Evolutionary conservation across 495 filamentous ascomycete genomes (phyloP).

Genomic region (Geopyxis carbonaria): DNA sequence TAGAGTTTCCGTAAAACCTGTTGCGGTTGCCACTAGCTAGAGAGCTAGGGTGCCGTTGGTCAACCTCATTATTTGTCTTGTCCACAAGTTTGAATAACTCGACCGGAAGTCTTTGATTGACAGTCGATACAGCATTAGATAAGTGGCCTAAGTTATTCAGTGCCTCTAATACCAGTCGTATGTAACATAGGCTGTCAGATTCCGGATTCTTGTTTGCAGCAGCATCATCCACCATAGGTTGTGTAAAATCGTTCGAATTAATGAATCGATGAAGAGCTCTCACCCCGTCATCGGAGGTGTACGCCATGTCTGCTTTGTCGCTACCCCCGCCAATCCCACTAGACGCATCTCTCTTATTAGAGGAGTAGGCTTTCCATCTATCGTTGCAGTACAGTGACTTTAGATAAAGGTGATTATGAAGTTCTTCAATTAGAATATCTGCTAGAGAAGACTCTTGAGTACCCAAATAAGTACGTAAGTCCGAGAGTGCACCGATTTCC

Average conservation of each 20-base stretch:
- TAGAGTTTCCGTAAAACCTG: slow-evolving; percentile 36
- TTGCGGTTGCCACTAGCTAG: slow-evolving; percentile 28
- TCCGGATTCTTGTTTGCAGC: slow-evolving; percentile 69
- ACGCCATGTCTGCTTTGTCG: neutral
- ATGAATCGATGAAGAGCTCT: slow-evolving; percentile 62
- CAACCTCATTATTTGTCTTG: slow-evolving; percentile 83
- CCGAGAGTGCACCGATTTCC: slow-evolving; percentile 72
- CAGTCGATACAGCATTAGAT: slow-evolving; percentile 66
- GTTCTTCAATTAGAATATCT: slow-evolving; percentile 87
- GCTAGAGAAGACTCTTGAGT: slow-evolving; percentile 86
- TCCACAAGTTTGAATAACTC: slow-evolving; percentile 90
- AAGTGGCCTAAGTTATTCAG: slow-evolving; percentile 74
- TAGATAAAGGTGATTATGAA: slow-evolving; percentile 92
- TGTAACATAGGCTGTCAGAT: slow-evolving; percentile 83
- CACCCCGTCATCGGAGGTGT: neutral
- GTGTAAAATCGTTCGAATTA: slow-evolving; percentile 55
- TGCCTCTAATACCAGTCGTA: slow-evolving; percentile 72
- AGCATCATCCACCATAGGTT: slow-evolving; percentile 58
- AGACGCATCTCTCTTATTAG: slow-evolving; percentile 24
- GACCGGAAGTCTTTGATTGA: slow-evolving; percentile 84
- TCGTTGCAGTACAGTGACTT: slow-evolving; percentile 94
- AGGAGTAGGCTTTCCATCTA: slow-evolving; percentile 59
- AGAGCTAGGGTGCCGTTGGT: slow-evolving; percentile 68
- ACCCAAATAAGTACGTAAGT: slow-evolving; percentile 69
- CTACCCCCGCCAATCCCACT: neutral